Evolutionary conservation across 164 flowering plant species (phyloP).

Genomic region (Taxillus chinensis): DNA sequence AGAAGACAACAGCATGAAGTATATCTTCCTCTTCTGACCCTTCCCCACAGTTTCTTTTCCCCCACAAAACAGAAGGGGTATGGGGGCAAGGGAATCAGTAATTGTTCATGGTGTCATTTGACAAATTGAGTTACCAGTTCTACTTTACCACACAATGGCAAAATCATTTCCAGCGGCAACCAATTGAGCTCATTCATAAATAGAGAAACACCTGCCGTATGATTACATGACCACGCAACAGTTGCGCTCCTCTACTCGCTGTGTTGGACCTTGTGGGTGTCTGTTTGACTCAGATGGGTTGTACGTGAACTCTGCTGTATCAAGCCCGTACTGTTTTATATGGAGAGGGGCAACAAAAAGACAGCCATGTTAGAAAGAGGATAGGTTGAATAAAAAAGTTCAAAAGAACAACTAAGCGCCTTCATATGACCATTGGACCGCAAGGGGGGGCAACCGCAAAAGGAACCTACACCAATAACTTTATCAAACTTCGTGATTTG

Average conservation of each 20-base stretch:
- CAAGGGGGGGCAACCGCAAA: no score
- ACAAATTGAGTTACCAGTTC: no score
- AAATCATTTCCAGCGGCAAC: no score
- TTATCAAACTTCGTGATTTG: no score
- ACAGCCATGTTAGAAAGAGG: not conserved
- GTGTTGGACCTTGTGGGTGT: constrained; percentile 38
- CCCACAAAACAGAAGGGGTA: not conserved
- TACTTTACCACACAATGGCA: no score
- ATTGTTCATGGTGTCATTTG: not conserved
- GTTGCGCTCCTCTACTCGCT: constrained; percentile 50
- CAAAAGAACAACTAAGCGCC: no score
- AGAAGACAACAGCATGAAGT: no score
- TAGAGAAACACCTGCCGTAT: not conserved
- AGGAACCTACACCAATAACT: no score
- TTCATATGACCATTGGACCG: no score
- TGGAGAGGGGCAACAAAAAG: not conserved
- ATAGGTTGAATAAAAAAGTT: not conserved
- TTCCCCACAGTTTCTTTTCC: not conserved
- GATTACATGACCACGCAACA: constrained; percentile 68
- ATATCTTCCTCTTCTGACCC: no score
- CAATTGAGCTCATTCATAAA: no score
- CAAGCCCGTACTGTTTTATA: constrained; percentile 66
- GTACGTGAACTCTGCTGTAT: constrained; percentile 80
- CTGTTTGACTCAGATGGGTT: constrained; percentile 62
- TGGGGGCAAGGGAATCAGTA: not conserved